phyloP scores from a whole-genome alignment of 768 basidiomycete genomes.

The Trametes maxima region DNA sequence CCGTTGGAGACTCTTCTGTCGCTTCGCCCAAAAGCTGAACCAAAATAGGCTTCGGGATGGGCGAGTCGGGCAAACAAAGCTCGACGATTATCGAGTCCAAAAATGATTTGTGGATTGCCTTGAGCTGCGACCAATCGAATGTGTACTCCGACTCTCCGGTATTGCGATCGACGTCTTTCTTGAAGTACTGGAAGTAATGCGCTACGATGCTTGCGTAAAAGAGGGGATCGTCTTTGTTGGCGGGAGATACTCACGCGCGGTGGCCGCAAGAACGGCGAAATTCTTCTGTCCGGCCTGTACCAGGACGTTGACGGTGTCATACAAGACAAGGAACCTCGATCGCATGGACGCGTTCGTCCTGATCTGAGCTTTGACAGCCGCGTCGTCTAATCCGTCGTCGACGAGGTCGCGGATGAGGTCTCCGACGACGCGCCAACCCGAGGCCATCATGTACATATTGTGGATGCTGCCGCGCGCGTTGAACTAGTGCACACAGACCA shows the following conservation, averaged over 20 bases:
- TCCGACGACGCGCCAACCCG: constrained; percentile 77
- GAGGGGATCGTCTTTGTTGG: background rate
- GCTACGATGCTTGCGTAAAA: constrained; percentile 43
- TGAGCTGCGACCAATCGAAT: constrained; percentile 67
- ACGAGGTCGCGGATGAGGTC: constrained; percentile 58
- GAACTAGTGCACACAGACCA: background rate
- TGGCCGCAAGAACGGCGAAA: constrained; percentile 70
- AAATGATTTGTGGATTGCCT: constrained; percentile 72
- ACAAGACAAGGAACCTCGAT: constrained; percentile 61
- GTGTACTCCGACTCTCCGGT: constrained; percentile 52
- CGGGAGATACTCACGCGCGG: constrained; percentile 55
- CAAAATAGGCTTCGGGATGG: constrained; percentile 67
- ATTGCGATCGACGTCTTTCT: constrained; percentile 41
- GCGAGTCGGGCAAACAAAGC: constrained; percentile 71
- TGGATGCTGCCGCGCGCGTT: constrained; percentile 57
- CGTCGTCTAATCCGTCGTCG: constrained; percentile 56
- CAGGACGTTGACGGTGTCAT: constrained; percentile 61
- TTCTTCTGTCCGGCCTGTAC: constrained; percentile 63
- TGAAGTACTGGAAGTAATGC: constrained; percentile 75
- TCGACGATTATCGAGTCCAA: constrained; percentile 85
- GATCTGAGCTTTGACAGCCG: constrained; percentile 54
- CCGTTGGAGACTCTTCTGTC: constrained; percentile 70
- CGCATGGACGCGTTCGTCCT: constrained; percentile 53
- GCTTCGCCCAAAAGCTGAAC: constrained; percentile 71
- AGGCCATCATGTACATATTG: constrained; percentile 81